A percentile compares a stretch with the other conserved stretches of the same genome.
phyloP scores from a whole-genome alignment of 2,329 filamentous ascomycete species.

The Clarireedia homoeocarpa region DNA sequence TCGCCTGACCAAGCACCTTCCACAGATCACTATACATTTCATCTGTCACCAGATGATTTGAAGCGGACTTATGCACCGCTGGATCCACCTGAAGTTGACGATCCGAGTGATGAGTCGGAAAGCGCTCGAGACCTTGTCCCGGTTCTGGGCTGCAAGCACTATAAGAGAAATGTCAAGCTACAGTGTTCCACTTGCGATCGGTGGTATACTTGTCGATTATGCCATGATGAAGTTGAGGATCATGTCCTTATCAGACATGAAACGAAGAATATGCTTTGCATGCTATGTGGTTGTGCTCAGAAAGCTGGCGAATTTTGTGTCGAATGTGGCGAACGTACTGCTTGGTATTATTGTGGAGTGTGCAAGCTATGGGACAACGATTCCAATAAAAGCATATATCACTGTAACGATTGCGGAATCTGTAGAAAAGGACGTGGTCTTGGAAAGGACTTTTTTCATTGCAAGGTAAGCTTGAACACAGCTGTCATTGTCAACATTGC shows the following conservation, averaged over 20 bases:
- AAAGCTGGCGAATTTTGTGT: constrained; percentile 70
- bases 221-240: constrained; percentile 77
- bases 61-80: constrained; percentile 58
- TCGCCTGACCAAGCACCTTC: constrained; percentile 15
- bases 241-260: constrained; percentile 72
- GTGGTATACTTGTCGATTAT: constrained; percentile 95
- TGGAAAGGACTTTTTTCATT: constrained; percentile 96
- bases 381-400: constrained; percentile 83
- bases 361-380: constrained; percentile 99
- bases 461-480: constrained; percentile 61
- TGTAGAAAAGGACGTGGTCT: constrained; percentile 85
- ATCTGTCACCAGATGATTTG: constrained; percentile 52
- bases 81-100: constrained; percentile 41
- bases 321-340: constrained; percentile 67
- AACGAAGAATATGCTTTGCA: constrained; percentile 94
- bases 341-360: constrained; percentile 86
- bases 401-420: constrained; percentile 93
- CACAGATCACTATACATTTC: constrained; percentile 34
- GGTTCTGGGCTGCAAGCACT: constrained; percentile 78
- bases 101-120: constrained; percentile 31
- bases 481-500: not conserved
- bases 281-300: constrained; percentile 85
- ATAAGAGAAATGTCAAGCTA: constrained; percentile 90
- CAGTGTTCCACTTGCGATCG: constrained; percentile 83
- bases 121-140: constrained; percentile 24